phyloP scores from a whole-genome alignment of 495 filamentous ascomycete genomes.

The Penicillium steckii region DNA sequence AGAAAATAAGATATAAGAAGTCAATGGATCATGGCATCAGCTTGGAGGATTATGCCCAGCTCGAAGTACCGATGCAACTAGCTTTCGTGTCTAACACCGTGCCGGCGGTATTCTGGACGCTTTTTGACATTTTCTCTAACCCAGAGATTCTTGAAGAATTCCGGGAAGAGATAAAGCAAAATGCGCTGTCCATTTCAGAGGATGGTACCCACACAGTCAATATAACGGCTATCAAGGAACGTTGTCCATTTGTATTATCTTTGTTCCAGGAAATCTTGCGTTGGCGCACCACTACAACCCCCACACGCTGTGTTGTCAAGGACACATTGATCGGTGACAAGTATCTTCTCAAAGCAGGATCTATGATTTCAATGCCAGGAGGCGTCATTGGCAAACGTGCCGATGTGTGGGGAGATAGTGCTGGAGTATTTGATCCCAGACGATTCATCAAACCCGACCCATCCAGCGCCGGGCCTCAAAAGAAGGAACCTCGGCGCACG shows the following conservation, averaged over 20 bases:
- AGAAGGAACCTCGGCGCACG: slow-evolving; percentile 12
- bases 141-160: slow-evolving; percentile 35
- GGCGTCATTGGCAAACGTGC: slow-evolving; percentile 15
- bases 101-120: slow-evolving; percentile 45
- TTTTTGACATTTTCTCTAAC: slow-evolving; percentile 40
- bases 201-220: slow-evolving; percentile 27
- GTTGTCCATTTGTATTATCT: slow-evolving; percentile 38
- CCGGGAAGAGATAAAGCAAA: slow-evolving; percentile 29
- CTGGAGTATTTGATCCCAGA: slow-evolving; percentile 25
- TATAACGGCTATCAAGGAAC: slow-evolving; percentile 33
- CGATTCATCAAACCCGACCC: slow-evolving; percentile 26
- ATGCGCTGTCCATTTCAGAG: slow-evolving; percentile 14
- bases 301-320: slow-evolving; percentile 25
- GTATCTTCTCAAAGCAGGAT: slow-evolving; percentile 29
- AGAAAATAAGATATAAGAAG: slow-evolving; percentile 29
- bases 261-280: slow-evolving; percentile 41
- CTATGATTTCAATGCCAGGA: slow-evolving; percentile 26
- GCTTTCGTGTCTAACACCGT: slow-evolving; percentile 47
- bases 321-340: slow-evolving; percentile 31
- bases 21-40: slow-evolving; percentile 29
- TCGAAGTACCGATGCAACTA: slow-evolving; percentile 35
- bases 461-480: neutral
- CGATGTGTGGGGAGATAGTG: slow-evolving; percentile 28
- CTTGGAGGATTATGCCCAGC: slow-evolving; percentile 40
- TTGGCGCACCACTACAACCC: slow-evolving; percentile 16